phyloP scores from a whole-genome alignment of 2,329 filamentous ascomycete genomes.

The Pseudocercospora fijiensis region DNA sequence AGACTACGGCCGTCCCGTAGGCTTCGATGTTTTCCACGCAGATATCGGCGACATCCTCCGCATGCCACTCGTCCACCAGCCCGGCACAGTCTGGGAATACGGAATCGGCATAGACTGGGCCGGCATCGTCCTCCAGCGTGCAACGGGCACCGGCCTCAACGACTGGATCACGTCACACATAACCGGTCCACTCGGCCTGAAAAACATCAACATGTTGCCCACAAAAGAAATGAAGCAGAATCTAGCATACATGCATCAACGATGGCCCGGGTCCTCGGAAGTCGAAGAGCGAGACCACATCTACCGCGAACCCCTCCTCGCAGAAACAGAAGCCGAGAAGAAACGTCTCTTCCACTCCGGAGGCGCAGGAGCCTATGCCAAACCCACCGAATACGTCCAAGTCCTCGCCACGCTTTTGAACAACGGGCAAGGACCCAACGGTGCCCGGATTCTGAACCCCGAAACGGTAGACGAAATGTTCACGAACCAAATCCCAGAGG shows the following conservation, averaged over 20 bases:
- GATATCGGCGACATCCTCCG: conserved; percentile 50
- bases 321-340: conserved; percentile 46
- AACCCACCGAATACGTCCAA: conserved; percentile 61
- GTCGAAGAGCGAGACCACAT: conserved; percentile 52
- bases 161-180: conserved; percentile 51
- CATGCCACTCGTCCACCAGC: conserved; percentile 62
- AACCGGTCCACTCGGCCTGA: conserved; percentile 48
- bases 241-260: conserved; percentile 58
- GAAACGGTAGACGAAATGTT: conserved; percentile 64
- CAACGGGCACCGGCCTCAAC: conserved; percentile 45
- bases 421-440: conserved; percentile 61
- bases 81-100: conserved; percentile 63
- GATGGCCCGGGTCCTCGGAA: conserved; percentile 41
- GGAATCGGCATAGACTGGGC: conserved; percentile 52
- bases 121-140: conserved; percentile 49
- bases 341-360: conserved; percentile 57
- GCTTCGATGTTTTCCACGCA: conserved; percentile 59
- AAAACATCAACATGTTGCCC: conserved; percentile 59
- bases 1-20: conserved; percentile 48
- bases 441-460: conserved; percentile 54
- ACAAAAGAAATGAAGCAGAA: conserved; percentile 54
- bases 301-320: conserved; percentile 50
- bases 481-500: conserved; percentile 40
- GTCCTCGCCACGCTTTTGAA: conserved; percentile 64
- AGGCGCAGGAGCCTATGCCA: conserved; percentile 62